These are phyloP conservation scores for Inonotus hispidus DNA, from an alignment of 1,284 basidiomycete species.

Conservation along the genomic window DNA sequence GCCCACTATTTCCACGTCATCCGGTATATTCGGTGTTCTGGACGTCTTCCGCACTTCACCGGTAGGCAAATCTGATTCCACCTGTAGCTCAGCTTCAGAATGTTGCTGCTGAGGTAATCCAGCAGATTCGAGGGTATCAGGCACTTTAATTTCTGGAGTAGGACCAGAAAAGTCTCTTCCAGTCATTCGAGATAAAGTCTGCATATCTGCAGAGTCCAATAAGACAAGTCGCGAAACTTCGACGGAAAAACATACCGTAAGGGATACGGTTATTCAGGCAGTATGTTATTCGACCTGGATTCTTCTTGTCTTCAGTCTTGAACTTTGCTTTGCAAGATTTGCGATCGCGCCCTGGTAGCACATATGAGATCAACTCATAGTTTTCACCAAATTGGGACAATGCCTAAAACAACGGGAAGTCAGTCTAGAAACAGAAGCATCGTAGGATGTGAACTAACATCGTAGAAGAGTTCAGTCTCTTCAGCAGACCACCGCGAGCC, in stretches of 20 bases:
- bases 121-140: slow-evolving; percentile 22
- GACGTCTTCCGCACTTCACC: slow-evolving; percentile 9
- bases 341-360: slow-evolving; percentile 81
- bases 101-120: slow-evolving; percentile 4
- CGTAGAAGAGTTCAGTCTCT: slow-evolving; percentile 83
- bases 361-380: slow-evolving; percentile 84
- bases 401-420: slow-evolving; percentile 45
- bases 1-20: slow-evolving; percentile 18
- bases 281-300: slow-evolving; percentile 61
- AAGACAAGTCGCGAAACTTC: not conserved
- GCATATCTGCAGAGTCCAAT: slow-evolving; percentile 45
- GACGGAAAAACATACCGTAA: slow-evolving; percentile 44
- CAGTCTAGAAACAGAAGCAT: not conserved
- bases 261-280: slow-evolving; percentile 63
- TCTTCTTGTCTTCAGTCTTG: slow-evolving; percentile 79
- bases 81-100: not conserved
- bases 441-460: slow-evolving; percentile 43
- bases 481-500: slow-evolving; percentile 80
- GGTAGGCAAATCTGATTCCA: not conserved
- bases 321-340: slow-evolving; percentile 90
- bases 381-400: slow-evolving; percentile 87
- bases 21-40: slow-evolving; percentile 5
- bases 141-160: slow-evolving; percentile 60
- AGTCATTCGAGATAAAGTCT: slow-evolving; percentile 65
- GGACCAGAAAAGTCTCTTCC: slow-evolving; percentile 79